A percentile compares a stretch with the other conserved stretches of the same genome.
These are phyloP conservation scores for Planoprotostelium fungivorum DNA, from an alignment of 78 protist genomes.

Conservation along the genomic window DNA sequence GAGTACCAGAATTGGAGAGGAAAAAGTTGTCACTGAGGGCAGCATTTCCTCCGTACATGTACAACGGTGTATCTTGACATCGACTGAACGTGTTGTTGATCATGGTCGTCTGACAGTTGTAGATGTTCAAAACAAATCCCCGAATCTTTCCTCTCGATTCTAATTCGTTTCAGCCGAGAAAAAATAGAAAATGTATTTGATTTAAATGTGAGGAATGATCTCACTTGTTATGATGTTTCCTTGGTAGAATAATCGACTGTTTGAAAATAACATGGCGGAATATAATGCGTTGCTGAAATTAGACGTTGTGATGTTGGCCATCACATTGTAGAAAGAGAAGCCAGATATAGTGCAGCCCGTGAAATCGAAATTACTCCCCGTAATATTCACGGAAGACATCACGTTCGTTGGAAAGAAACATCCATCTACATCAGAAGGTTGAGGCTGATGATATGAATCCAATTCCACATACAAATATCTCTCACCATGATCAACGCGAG, in stretches of 20 bases:
- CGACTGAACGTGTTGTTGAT: neutral
- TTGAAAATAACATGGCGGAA: neutral
- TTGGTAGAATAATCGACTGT: neutral
- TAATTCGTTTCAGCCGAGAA: neutral
- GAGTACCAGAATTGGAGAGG: neutral
- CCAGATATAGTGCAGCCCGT: neutral
- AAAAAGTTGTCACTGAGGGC: neutral
- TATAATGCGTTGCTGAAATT: neutral
- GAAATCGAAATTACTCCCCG: neutral
- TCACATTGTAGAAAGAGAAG: neutral
- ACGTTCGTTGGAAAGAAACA: neutral
- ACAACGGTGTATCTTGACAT: neutral
- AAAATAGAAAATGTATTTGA: too few relatives aligned
- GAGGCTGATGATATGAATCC: neutral
- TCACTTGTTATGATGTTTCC: neutral
- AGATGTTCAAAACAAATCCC: neutral
- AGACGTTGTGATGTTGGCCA: neutral
- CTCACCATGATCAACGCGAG: neutral
- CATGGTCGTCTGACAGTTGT: neutral
- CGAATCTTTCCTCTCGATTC: neutral
- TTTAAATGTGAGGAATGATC: too few relatives aligned
- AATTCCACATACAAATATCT: neutral
- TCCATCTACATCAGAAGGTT: neutral
- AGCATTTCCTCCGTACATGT: neutral
- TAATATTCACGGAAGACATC: neutral